Evolutionary conservation across 108 stramenopile species (phyloP).

Genomic region (Nitzschia sp.): DNA sequence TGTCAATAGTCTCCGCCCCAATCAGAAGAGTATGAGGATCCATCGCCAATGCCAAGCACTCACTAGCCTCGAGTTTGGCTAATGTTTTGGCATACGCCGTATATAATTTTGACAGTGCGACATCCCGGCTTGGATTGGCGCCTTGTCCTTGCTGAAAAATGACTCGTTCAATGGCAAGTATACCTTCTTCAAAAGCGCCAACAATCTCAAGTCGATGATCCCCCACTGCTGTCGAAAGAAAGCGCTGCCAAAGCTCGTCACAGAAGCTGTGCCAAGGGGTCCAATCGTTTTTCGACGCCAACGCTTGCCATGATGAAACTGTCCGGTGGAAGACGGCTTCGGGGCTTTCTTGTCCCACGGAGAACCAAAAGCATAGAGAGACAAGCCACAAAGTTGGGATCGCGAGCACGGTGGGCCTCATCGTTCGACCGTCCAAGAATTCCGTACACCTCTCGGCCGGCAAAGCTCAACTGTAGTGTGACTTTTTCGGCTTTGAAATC

Average conservation of each 20-base stretch:
- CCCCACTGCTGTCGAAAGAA: neutral
- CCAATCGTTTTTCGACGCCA: neutral
- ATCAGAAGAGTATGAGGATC: slow-evolving; percentile 65
- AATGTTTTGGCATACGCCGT: slow-evolving; percentile 56
- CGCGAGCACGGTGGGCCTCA: too few species aligned
- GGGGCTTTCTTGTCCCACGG: neutral
- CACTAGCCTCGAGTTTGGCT: slow-evolving; percentile 32
- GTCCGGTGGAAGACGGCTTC: neutral
- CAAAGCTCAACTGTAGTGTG: too few species aligned
- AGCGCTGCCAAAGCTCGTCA: neutral
- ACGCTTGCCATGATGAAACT: neutral
- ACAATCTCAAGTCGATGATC: slow-evolving; percentile 16
- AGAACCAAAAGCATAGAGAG: too few species aligned
- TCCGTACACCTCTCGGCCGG: too few species aligned
- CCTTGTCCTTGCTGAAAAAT: slow-evolving; percentile 17
- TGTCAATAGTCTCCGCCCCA: slow-evolving; percentile 29
- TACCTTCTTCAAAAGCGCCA: slow-evolving; percentile 38
- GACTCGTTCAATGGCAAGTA: slow-evolving; percentile 30
- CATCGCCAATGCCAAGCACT: slow-evolving; percentile 45
- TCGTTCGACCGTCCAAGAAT: too few species aligned
- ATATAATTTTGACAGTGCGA: slow-evolving; percentile 52
- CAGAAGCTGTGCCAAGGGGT: neutral
- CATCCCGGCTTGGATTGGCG: slow-evolving; percentile 30
- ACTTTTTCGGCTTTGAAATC: too few species aligned
- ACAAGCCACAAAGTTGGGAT: too few species aligned